Evolutionary conservation across 345 rosid genomes (phyloP).

Genomic region (Angophora floribunda): DNA sequence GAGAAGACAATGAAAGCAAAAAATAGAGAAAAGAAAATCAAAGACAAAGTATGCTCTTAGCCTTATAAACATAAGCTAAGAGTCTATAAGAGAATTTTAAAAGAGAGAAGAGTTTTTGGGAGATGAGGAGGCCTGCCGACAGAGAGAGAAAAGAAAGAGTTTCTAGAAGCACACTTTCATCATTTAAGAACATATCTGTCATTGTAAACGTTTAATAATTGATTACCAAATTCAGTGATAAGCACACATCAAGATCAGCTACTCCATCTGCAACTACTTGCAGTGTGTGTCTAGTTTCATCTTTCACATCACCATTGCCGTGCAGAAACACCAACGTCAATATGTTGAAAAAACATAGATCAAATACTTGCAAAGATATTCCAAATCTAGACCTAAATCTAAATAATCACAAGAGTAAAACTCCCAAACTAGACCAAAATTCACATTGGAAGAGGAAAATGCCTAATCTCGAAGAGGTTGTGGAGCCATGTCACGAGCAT

Average conservation of each 20-base stretch:
- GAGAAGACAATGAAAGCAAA: too few relatives aligned
- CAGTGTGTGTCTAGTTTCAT: neutral
- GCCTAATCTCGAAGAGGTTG: neutral
- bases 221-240: neutral
- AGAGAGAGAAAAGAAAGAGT: neutral
- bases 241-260: neutral
- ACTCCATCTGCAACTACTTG: neutral
- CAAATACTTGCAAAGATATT: neutral
- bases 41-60: too few relatives aligned
- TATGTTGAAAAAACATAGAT: neutral
- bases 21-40: too few relatives aligned
- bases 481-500: neutral
- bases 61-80: too few relatives aligned
- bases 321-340: neutral
- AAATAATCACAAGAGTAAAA: neutral
- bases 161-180: neutral
- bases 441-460: neutral
- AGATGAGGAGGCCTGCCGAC: too few relatives aligned
- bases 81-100: too few relatives aligned
- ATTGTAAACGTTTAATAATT: accelerated
- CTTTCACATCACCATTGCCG: accelerated
- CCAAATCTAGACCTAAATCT: neutral
- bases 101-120: too few relatives aligned
- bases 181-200: neutral
- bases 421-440: neutral